phyloP scores from a whole-genome alignment of 345 rosid genomes.

The Eucalyptus erythrocorys region DNA sequence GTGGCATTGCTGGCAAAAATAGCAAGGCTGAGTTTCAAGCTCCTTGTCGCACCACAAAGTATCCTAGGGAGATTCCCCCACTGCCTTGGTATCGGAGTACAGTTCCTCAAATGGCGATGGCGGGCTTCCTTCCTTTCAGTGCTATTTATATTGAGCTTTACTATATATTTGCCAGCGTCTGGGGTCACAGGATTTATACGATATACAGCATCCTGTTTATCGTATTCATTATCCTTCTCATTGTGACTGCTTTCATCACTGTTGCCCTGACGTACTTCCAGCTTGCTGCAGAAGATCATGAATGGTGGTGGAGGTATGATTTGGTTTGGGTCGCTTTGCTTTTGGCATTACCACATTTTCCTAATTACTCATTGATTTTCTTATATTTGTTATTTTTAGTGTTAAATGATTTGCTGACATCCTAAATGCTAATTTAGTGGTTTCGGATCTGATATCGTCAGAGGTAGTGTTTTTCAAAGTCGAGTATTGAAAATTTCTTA shows the following conservation, averaged over 20 bases:
- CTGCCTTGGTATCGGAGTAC: conserved; percentile 84
- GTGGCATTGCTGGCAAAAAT: conserved; percentile 93
- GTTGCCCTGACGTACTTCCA: conserved; percentile 92
- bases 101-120: conserved; percentile 72
- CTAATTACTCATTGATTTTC: neutral
- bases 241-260: conserved; percentile 85
- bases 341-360: neutral
- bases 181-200: neutral
- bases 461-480: neutral
- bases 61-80: conserved; percentile 71
- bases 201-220: neutral
- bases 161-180: neutral
- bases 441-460: neutral
- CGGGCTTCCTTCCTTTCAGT: neutral
- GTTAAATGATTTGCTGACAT: neutral
- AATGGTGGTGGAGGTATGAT: conserved; percentile 89
- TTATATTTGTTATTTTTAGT: neutral
- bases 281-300: conserved; percentile 91
- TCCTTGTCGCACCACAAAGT: conserved; percentile 80
- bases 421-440: neutral
- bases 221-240: conserved; percentile 1
- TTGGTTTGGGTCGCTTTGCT: neutral
- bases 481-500: neutral
- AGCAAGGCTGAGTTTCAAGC: conserved; percentile 93
- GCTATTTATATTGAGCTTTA: neutral